Base-by-base conservation (phyloP, 495 filamentous ascomycete species). In the Neurospora sp. region DNA sequence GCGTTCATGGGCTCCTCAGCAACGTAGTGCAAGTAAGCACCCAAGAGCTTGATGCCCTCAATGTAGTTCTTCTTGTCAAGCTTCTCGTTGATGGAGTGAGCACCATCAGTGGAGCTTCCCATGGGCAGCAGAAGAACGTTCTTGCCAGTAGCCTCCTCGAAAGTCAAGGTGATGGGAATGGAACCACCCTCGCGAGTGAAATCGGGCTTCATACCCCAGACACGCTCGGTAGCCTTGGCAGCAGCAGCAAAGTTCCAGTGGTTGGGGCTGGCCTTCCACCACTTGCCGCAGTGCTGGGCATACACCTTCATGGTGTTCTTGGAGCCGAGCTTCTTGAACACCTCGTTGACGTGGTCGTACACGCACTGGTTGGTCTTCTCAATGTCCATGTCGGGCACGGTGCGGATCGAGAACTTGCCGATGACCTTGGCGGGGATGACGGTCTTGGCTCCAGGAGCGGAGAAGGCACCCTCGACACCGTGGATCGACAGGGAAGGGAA, bases 211-310 rank as follows among this genome's bases (percentile, higher is more conserved):
- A 96, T 90, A 24, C 92, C 92, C 84, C 93, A 99, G 31, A 99
- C 96, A 54, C 92, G 88, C 84, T 97, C 89, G 19, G 94, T 94
- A 15, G 96, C 96, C 87, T 97, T 98, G 78, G 90, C 87, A 10
- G 96, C 96, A 28, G 96, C 96, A 34, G 87, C 86, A 83, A 98
- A 99, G 86, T 98, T 99, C 94, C 95, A 97, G 86, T 98, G 96
- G 81, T 96, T 95, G 15, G 96, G 96, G 77, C 90, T 92, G 28
- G 96, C 92, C 36, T 97, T 94, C 96, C 96, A 99, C 96, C 96
- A 99, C 81, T 97, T 97, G 39, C 96, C 96, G 71, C 90, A 89
- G 83, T 99, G 96, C 81, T 92, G 89, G 21, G 94, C 86, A 74
- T 85, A 89, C 28, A 92, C 90, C 76, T 93, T 92, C 78, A 96